Conservation (phyloP, 345 rosid genomes). For the Schrenkiella parvula region DNA sequence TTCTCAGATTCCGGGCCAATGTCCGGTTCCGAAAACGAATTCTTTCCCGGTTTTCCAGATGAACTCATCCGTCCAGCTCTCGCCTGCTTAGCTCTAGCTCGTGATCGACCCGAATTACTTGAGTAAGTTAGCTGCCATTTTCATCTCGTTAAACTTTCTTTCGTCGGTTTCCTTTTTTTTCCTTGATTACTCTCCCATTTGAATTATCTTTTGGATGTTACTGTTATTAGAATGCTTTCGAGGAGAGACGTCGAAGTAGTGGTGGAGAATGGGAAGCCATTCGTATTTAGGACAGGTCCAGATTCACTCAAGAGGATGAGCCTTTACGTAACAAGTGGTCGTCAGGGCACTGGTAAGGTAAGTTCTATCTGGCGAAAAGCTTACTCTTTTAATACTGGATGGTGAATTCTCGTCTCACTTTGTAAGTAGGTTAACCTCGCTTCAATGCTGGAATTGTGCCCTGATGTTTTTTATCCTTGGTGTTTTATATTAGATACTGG, state of each 20-base stretch:
- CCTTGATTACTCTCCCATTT: not conserved
- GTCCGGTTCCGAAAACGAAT: slow-evolving; percentile 22
- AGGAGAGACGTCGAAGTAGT: slow-evolving; percentile 64
- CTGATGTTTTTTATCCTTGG: not conserved
- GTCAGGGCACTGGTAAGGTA: slow-evolving; percentile 26
- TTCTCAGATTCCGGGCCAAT: slow-evolving; percentile 19
- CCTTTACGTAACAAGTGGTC: slow-evolving; percentile 37
- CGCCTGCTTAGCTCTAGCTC: slow-evolving; percentile 69
- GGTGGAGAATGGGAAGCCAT: slow-evolving; percentile 55
- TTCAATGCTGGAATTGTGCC: not conserved
- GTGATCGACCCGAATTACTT: slow-evolving; percentile 49
- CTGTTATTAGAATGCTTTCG: slow-evolving; percentile 53
- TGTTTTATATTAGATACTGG: slow-evolving; percentile 35
- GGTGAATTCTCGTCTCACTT: not conserved
- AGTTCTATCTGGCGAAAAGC: not conserved
- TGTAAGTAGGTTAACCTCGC: not conserved
- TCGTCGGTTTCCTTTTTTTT: not conserved
- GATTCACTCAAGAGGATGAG: slow-evolving; percentile 59
- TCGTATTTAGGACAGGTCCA: slow-evolving; percentile 53
- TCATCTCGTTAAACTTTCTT: not conserved
- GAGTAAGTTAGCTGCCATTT: slow-evolving; percentile 34
- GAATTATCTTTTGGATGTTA: not conserved
- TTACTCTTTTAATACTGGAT: not conserved
- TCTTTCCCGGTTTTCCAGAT: slow-evolving; percentile 43
- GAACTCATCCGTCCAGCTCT: slow-evolving; percentile 45